A percentile compares a stretch with the other conserved stretches of the same genome.
Conservation (phyloP, 306 rosid genomes). For the Arachis stenosperma region DNA sequence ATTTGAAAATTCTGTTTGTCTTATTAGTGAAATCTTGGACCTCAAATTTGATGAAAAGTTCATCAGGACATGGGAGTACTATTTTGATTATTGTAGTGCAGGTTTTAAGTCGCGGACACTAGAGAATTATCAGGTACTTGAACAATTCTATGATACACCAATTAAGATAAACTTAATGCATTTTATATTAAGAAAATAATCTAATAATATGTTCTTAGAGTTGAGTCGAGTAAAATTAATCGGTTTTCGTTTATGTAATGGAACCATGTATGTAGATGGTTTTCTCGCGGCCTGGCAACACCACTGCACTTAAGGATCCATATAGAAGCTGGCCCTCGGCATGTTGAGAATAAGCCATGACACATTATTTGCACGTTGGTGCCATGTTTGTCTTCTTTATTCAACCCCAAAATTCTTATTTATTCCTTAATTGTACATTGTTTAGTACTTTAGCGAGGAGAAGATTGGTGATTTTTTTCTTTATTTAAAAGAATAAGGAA, state of each 20-base stretch:
- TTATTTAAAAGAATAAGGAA: too few relatives aligned
- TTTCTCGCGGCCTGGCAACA: slow-evolving; percentile 72
- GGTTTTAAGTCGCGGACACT: slow-evolving; percentile 81
- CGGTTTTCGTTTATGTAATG: not conserved
- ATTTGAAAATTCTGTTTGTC: not conserved
- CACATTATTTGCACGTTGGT: too few relatives aligned
- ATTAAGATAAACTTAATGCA: too few relatives aligned
- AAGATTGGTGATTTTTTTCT: too few relatives aligned
- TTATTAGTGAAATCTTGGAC: slow-evolving; percentile 57
- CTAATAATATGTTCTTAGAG: too few relatives aligned
- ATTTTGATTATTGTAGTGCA: slow-evolving; percentile 83
- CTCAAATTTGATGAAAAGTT: slow-evolving; percentile 76
- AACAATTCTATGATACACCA: too few relatives aligned
- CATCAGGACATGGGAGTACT: slow-evolving; percentile 90
- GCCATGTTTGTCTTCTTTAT: too few relatives aligned
- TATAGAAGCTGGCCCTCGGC: slow-evolving; percentile 50
- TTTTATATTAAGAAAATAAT: too few relatives aligned
- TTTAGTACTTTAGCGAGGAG: too few relatives aligned
- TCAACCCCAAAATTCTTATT: too few relatives aligned
- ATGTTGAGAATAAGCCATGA: slow-evolving; percentile 1
- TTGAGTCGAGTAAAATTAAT: not conserved
- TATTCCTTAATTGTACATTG: too few relatives aligned
- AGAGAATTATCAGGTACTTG: slow-evolving; percentile 74
- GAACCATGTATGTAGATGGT: slow-evolving; percentile 51
- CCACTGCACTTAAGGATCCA: slow-evolving; percentile 49